A percentile compares a stretch with the other conserved stretches of the same genome.
phyloP scores from a whole-genome alignment of 192 early-diverging fungal genomes.

The Dissophora ornata region DNA sequence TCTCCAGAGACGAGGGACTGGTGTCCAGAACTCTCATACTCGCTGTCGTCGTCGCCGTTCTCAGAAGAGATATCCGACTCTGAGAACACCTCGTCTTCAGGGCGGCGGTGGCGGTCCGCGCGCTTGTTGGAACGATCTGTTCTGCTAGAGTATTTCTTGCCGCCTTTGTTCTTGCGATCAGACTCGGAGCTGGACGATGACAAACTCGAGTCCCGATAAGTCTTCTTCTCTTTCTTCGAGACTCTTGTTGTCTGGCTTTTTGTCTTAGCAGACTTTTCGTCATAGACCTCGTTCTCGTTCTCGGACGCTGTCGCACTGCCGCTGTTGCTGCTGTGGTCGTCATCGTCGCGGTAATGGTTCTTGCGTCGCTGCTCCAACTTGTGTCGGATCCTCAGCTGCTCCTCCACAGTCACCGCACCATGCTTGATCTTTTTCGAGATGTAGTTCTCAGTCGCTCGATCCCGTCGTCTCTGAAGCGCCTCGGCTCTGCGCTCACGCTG shows the following conservation, averaged over 20 bases:
- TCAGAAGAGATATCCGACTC: background rate
- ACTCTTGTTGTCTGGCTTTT: background rate
- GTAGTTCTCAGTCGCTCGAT: conserved; percentile 16
- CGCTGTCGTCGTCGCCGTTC: background rate
- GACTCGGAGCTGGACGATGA: background rate
- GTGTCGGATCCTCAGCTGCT: conserved; percentile 6
- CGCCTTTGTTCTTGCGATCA: background rate
- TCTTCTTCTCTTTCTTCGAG: background rate
- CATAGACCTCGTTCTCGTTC: background rate
- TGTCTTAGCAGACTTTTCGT: background rate
- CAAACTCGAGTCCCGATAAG: conserved; percentile 5
- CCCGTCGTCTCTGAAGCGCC: conserved; percentile 7
- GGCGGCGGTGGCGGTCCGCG: conserved; percentile 18
- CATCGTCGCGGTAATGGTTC: background rate
- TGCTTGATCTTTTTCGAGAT: conserved; percentile 22
- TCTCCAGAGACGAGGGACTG: background rate
- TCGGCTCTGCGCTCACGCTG: conserved; percentile 1
- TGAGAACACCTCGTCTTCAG: background rate
- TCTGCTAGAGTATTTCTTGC: background rate
- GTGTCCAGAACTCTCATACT: background rate
- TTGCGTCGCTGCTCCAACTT: conserved; percentile 16
- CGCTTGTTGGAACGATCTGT: conserved; percentile 37
- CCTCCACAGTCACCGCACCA: background rate
- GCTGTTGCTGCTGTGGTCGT: background rate
- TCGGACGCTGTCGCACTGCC: background rate